phyloP scores from a whole-genome alignment of 306 rosid genomes.

The Astragalus glycyphyllos region DNA sequence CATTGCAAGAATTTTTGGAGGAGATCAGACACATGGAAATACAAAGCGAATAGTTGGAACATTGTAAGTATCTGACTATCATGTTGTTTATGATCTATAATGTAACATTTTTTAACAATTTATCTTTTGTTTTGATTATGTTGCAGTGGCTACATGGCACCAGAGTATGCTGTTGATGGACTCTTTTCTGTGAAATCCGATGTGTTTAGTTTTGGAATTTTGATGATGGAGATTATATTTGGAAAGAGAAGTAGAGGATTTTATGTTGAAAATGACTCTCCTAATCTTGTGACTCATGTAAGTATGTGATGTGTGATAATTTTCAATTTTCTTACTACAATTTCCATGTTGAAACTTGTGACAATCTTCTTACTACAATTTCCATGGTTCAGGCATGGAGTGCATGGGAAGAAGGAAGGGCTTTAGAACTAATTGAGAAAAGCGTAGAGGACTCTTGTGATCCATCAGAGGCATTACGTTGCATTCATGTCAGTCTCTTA shows the following conservation, averaged over 20 bases:
- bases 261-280: conserved; percentile 35
- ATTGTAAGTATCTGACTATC: conserved; percentile 44
- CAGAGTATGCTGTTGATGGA: conserved; percentile 57
- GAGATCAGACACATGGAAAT: conserved; percentile 32
- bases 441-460: conserved; percentile 33
- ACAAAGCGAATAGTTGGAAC: conserved; percentile 55
- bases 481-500: conserved; percentile 58
- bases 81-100: background rate
- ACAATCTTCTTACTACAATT: background rate
- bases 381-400: conserved; percentile 57
- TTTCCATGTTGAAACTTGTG: background rate
- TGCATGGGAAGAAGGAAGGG: conserved; percentile 51
- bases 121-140: background rate
- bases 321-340: background rate
- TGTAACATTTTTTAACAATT: background rate
- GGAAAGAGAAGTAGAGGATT: conserved; percentile 58
- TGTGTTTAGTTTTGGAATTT: conserved; percentile 52
- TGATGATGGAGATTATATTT: conserved; percentile 59
- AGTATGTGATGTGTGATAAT: conserved; percentile 13
- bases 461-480: conserved; percentile 44
- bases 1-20: conserved; percentile 35
- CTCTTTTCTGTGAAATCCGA: conserved; percentile 53
- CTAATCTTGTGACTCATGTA: conserved; percentile 58
- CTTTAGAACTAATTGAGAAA: conserved; percentile 52
- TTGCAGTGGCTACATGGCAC: conserved; percentile 62